phyloP scores from a whole-genome alignment of 2,329 filamentous ascomycete species.

The Aspergillus novofumigatus region DNA sequence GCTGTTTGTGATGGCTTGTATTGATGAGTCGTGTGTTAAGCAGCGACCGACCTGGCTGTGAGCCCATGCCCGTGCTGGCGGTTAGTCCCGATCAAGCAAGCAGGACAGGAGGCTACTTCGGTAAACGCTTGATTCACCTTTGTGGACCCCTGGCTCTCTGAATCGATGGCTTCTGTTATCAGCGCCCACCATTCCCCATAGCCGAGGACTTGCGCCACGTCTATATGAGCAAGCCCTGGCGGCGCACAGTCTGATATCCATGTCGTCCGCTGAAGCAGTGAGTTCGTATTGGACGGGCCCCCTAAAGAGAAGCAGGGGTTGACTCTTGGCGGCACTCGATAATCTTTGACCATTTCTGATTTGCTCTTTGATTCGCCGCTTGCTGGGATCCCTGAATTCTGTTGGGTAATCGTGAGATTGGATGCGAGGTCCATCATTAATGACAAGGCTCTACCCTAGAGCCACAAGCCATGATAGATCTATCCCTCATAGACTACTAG shows the following conservation, averaged over 20 bases:
- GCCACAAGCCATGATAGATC: no score
- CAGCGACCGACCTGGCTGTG: not conserved
- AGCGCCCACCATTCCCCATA: not conserved
- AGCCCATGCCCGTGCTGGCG: not conserved
- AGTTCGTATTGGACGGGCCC: not conserved
- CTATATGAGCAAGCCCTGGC: no score
- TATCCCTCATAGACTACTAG: no score
- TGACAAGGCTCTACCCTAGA: no score
- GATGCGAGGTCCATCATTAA: no score
- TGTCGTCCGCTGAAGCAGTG: not conserved
- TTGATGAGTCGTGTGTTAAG: not conserved
- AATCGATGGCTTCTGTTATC: not conserved
- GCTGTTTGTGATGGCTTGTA: not conserved
- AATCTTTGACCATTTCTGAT: no score
- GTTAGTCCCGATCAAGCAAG: not conserved
- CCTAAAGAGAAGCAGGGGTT: not conserved
- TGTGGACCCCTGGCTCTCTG: not conserved
- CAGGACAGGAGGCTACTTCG: not conserved
- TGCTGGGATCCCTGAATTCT: no score
- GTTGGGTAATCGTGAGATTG: no score
- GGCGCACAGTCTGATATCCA: not conserved
- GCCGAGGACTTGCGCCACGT: not conserved
- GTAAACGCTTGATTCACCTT: constrained; percentile 4
- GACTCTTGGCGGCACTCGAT: no score
- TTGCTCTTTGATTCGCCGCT: no score